These are phyloP conservation scores for Auricularia sp. DNA, from an alignment of 768 basidiomycete species.

Conservation along the genomic window DNA sequence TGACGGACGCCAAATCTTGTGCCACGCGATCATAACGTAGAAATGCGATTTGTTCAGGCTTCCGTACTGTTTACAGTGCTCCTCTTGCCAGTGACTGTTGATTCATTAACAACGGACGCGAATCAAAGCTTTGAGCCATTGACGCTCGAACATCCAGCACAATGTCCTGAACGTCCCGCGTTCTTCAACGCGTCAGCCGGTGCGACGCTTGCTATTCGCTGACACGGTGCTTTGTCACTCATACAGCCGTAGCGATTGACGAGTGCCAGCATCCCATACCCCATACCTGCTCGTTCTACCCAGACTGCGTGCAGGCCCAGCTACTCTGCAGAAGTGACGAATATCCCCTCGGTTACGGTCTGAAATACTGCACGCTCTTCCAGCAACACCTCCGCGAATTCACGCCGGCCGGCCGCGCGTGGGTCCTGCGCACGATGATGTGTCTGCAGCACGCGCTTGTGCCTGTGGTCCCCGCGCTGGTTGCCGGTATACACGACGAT, in stretches of 20 bases:
- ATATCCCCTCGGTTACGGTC: conserved; percentile 35
- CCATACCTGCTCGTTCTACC: conserved; percentile 34
- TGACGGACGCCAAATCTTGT: too few relatives aligned
- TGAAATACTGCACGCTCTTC: conserved; percentile 31
- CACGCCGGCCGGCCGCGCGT: conserved; percentile 25
- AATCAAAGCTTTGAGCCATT: too few relatives aligned
- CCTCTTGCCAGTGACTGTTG: too few relatives aligned
- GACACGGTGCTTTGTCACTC: not conserved
- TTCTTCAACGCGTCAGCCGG: too few relatives aligned
- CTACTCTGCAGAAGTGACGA: conserved; percentile 35
- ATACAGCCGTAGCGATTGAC: not conserved
- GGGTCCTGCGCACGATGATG: conserved; percentile 37
- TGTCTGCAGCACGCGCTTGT: conserved; percentile 36
- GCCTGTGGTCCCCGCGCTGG: conserved; percentile 6
- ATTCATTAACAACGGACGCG: too few relatives aligned
- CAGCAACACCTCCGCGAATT: conserved; percentile 19
- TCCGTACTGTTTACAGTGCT: too few relatives aligned
- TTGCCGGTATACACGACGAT: not conserved
- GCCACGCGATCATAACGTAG: too few relatives aligned
- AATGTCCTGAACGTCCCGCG: too few relatives aligned
- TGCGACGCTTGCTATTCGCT: too few relatives aligned
- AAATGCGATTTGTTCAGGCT: too few relatives aligned
- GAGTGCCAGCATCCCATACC: conserved; percentile 22
- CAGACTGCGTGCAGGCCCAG: conserved; percentile 32
- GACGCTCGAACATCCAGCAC: too few relatives aligned